Evolutionary conservation across 148 eudicot species (phyloP), one percentile per base, ranked within the genome.

Genomic region (Silene conica): DNA sequence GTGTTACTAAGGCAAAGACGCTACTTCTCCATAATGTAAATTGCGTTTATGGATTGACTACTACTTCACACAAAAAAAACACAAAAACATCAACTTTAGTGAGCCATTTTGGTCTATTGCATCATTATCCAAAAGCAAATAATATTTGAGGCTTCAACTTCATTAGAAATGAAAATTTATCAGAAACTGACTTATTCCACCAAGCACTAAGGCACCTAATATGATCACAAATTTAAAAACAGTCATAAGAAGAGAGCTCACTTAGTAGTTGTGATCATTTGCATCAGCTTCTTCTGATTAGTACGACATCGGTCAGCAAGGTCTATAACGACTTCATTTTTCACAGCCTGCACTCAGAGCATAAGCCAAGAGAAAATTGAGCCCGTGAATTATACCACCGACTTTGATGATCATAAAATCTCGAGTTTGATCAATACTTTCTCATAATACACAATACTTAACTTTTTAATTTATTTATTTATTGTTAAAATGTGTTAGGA

Each of bases 221-320:
- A 13, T 60, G 16, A 31, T 67, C 41, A 43, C 65, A 26, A 56
- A 64, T 31, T 41, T 22, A 66, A 68, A 57, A 54, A 31, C 14
- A 48, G 16, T 14, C 73, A 74, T 72, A 28, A 12, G 16, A 65
- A 23, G 68, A 45, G 48, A 66, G 82, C 88, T 79, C 73, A 87
- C 97, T 85, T 82, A 18, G 91, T 87, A n/a, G 90, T 86, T 21
- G 89, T 80, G 74, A 94, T 82, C 88, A 86, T 83, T 77, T 89
- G 91, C 87, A 94, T 83, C 81, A 94, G 79, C 81, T 86, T 94
- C 83, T 84, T 94, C 79, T 94, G 98, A 85, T 89, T 94, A 72
- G 88, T 63, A 69, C 92, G 97, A 70, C 98, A 91, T 70, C 82
- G 89, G 46, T 88, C 89, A 26, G 80, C 97, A 81, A 94, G 96